phyloP scores from a whole-genome alignment of 257 asterid species.

The Nicotiana attenuata region DNA sequence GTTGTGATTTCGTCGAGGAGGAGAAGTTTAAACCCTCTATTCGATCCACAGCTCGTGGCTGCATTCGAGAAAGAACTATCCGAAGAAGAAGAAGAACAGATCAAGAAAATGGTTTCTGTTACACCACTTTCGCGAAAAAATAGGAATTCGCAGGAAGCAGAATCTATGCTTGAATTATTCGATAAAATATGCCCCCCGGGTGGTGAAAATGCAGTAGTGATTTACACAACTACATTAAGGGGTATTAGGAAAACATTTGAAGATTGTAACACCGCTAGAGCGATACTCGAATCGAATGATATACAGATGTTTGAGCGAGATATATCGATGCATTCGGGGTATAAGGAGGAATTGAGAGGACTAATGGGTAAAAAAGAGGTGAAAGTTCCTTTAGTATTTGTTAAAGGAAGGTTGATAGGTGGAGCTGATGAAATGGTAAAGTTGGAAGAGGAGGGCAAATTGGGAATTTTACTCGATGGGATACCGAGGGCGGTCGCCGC shows the following conservation, averaged over 20 bases:
- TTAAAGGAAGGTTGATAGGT: slow-evolving; percentile 82
- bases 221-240: slow-evolving; percentile 77
- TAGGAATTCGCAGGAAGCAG: slow-evolving; percentile 18
- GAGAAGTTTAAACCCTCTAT: slow-evolving; percentile 55
- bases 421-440: slow-evolving; percentile 75
- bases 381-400: slow-evolving; percentile 72
- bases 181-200: slow-evolving; percentile 57
- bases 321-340: slow-evolving; percentile 76
- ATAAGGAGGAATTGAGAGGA: slow-evolving; percentile 63
- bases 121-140: slow-evolving; percentile 12
- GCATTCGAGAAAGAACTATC: slow-evolving; percentile 43
- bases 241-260: slow-evolving; percentile 89
- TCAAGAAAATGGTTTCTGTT: slow-evolving; percentile 39
- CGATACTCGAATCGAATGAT: slow-evolving; percentile 53
- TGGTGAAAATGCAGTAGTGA: slow-evolving; percentile 47
- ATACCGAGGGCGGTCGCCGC: slow-evolving; percentile 44
- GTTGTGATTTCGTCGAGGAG: slow-evolving; percentile 29
- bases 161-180: slow-evolving; percentile 33
- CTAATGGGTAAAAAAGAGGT: slow-evolving; percentile 54
- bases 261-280: slow-evolving; percentile 66
- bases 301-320: slow-evolving; percentile 60
- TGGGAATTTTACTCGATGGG: slow-evolving; percentile 50
- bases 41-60: slow-evolving; percentile 50
- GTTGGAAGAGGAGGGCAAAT: slow-evolving; percentile 82
- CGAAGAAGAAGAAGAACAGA: slow-evolving; percentile 54